Evolutionary conservation across 192 early-diverging fungal species (phyloP), one percentile per base, ranked within the genome.

Genomic region (Backusella australiensis): DNA sequence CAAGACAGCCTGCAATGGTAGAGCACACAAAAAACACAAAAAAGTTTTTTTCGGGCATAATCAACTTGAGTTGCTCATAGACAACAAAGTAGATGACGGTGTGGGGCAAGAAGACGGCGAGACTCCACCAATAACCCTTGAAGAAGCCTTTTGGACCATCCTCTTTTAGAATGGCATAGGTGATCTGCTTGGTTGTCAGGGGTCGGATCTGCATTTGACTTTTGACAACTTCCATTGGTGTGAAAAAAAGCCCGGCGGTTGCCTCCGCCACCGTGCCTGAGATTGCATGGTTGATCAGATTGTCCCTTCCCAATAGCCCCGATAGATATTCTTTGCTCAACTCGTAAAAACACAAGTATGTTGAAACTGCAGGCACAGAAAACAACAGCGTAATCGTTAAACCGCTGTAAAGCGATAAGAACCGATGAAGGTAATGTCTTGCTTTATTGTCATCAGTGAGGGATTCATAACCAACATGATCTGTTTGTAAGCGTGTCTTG

Each of bases 171-270:
- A 75, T 44, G 29, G 15, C 39, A 21, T 19, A 46, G 1, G 11
- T 39, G 11, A 68, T 3, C 29, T 35, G 11, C 26, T 65, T 17
- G 1, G 41, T 35, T 4, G 26, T 69, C 32, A 29, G 11, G 26
- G 35, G n/a, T 19, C 68, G 38, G 8, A 70, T 85, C 77, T 96
- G 94, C 63, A 93, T 75, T 52, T 87, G 88, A 35, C 86, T 91
- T 69, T 96, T 96, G 34, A 96, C 34, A 0, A 96, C 90, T 76
- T 96, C 94, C 94, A 96, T 96, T 2, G 94, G 94, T 15, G 93
- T 94, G 85, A 92, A 96, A 23, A 94, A 85, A 8, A 91, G 66
- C 2, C 93, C 93, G 2, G 89, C 89, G 0, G 86, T 59, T 6
- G 85, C 77, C 78, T 96, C 94, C 6, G 94, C 93, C 11, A 78